Base-by-base conservation (phyloP, 2,329 filamentous ascomycete species). In the Ceratocystis albifundus region DNA sequence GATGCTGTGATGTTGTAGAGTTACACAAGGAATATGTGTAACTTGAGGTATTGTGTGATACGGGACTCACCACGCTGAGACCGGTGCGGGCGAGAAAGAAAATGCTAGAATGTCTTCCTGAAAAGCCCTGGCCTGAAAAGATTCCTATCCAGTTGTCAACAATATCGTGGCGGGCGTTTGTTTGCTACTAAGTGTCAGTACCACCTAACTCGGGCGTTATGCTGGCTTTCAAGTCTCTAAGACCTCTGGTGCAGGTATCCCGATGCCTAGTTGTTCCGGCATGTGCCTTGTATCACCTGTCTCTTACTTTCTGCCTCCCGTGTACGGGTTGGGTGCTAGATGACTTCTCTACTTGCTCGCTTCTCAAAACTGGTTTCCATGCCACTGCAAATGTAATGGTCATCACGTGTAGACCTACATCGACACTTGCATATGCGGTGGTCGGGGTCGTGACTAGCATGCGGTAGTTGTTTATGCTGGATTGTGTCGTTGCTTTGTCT, bases 341-440 rank as follows among this genome's bases (percentile, higher is more conserved):
- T 22, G 12, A 25, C 25, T 32, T 32, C 15, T 36, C 17, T 6
- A 20, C 15, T 36, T 30, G 55, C 55, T 59, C 55, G 55, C 55
- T 59, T 59, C n/a, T 59, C 25, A 59, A 59, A 59, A 59, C 55
- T 32, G 30, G 2, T 25, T 41, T 30, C 12, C 53, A 30, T 30
- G 17, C 20, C 10, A 17, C 30, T 10, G 28, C 28, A n/a, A 59
- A 25, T 30, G 20, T 7, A 17, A n/a, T 59, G 8, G 55, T n/a
- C 17, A 36, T 59, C 25, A 59, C 28, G 55, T 36, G 55, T 59
- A 17, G 55, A 6, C 6, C 55, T n/a, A 25, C 55, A 59, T 59
- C 55, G 55, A 30, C 15, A 59, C 55, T 32, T 59, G 55, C 4
- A 59, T 59, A 59, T 59, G 25, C 55, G 17, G 55, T 59, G 55